Base-by-base conservation (phyloP, 805 yeast species). In the Yarrowia sp. region DNA sequence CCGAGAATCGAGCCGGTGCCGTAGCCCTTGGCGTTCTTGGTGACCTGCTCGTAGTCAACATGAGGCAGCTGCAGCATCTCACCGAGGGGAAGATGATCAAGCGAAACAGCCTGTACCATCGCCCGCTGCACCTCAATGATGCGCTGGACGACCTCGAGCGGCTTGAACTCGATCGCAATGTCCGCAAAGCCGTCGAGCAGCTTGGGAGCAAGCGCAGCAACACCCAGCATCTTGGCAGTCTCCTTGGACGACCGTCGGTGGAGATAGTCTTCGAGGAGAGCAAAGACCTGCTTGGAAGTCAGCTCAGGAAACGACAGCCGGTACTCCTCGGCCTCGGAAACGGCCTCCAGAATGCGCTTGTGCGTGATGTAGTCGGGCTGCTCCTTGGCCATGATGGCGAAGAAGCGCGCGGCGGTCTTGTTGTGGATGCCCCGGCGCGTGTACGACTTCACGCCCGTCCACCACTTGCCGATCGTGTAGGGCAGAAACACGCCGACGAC, bases 381-480 rank as follows among this genome's bases (percentile, higher is more conserved):
- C 66, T 83, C 84, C 74, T 90, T 92, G 64, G 90, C 81, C 70
- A 90, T 74, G 65, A 81, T 80, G 68, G 88, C 86, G 47, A 89
- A 85, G 70, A 88, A 89, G 62, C 77, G 71, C 3, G 88, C 82
- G 5, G 99, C 97, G n/a, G 98, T 88, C 25, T 83, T 82, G 55
- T 87, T 85, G 66, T 88, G 89, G 64, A 94, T 78, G 4, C 97
- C 97, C 67, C 83, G 84, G 68, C 86, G 88, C 25, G 97, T 94
- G 70, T 84, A 84, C 2, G 87, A 77, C 71, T 87, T 88, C 59
- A 90, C 90, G 61, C 83, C 84, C 47, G 78, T 78, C 99, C 99
- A 94, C 97, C 97, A 93, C 27, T 78, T 77, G 39, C 90, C 88
- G 29, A 96, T 98, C 49, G 88, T 73, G 61, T 78, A 77, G 2